These are phyloP conservation scores for Helminthosporium solani DNA, from an alignment of 2,329 filamentous ascomycete species.

Conservation along the genomic window DNA sequence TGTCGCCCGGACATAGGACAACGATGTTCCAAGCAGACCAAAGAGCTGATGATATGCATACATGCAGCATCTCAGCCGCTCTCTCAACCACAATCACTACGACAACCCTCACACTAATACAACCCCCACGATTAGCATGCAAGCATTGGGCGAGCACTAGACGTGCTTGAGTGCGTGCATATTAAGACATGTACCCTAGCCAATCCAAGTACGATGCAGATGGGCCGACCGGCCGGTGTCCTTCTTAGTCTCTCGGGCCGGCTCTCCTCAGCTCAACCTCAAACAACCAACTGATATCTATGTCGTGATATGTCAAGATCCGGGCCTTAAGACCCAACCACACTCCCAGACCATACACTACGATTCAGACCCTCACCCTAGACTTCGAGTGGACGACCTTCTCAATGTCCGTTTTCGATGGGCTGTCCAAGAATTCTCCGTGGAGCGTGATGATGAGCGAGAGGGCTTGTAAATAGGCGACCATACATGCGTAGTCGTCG, in stretches of 20 bases:
- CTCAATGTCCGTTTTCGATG: neutral
- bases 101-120: neutral
- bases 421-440: neutral
- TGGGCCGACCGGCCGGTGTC: neutral
- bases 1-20: neutral
- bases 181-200: neutral
- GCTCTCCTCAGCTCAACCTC: conserved; percentile 1
- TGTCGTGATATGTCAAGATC: no score
- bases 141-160: neutral
- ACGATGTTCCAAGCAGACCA: neutral
- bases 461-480: neutral
- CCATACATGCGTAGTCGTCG: neutral
- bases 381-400: neutral
- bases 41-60: neutral
- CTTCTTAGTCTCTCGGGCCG: neutral
- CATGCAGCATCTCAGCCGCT: no score
- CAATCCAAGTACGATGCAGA: neutral
- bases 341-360: neutral
- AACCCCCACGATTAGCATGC: neutral
- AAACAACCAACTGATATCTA: neutral
- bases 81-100: no score
- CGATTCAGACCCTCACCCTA: neutral
- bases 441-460: neutral
- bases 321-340: no score
- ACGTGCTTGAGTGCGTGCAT: neutral